phyloP scores from a whole-genome alignment of 371 early-diverging fungal species.

The Rhizopus arrhizus region DNA sequence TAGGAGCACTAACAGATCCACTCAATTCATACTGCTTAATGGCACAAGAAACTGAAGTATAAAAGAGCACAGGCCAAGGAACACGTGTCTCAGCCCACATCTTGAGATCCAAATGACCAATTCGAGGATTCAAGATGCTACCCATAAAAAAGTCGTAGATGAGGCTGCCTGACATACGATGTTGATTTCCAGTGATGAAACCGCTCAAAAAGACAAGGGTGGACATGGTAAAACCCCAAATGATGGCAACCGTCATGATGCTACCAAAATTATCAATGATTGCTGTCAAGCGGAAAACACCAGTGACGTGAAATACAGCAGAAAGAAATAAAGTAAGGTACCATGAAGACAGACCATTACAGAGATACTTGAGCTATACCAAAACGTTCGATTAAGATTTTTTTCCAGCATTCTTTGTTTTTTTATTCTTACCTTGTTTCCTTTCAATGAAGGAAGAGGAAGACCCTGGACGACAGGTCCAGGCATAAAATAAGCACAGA shows the following conservation, averaged over 20 bases:
- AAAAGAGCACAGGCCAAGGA: constrained; percentile 76
- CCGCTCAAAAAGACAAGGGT: constrained; percentile 44
- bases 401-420: background rate
- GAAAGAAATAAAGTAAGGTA: constrained; percentile 54
- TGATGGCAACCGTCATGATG: constrained; percentile 61
- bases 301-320: constrained; percentile 51
- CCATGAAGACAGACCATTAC: constrained; percentile 63
- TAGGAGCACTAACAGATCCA: constrained; percentile 68
- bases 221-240: constrained; percentile 59
- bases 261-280: constrained; percentile 67
- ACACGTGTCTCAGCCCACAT: constrained; percentile 83
- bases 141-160: constrained; percentile 84
- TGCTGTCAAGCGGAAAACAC: constrained; percentile 54
- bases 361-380: constrained; percentile 55
- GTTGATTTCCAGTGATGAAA: constrained; percentile 40
- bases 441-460: constrained; percentile 67
- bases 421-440: constrained; percentile 46
- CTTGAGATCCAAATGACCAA: constrained; percentile 78
- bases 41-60: constrained; percentile 64
- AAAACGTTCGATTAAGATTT: background rate
- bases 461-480: constrained; percentile 71
- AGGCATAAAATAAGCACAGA: constrained; percentile 67
- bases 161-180: constrained; percentile 73
- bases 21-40: constrained; percentile 70
- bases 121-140: constrained; percentile 75